Conservation (phyloP, 495 filamentous ascomycete species). For the Neurospora sp. region DNA sequence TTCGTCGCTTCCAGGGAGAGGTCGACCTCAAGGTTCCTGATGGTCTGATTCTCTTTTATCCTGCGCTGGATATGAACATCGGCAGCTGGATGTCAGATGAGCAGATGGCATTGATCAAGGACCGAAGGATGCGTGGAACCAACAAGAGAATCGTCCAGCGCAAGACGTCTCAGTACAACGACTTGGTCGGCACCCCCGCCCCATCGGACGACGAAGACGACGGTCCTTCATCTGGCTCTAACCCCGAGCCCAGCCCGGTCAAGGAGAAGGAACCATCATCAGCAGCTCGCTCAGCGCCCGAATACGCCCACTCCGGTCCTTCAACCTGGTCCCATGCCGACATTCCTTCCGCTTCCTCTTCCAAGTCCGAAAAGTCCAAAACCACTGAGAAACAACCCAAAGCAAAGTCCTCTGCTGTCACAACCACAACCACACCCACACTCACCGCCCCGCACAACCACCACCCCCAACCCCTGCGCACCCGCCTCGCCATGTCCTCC, state of each 20-base stretch:
- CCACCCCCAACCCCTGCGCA: constrained; percentile 61
- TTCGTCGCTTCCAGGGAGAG: constrained; percentile 47
- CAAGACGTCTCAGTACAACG: constrained; percentile 58
- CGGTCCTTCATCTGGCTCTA: constrained; percentile 11
- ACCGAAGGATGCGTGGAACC: constrained; percentile 62
- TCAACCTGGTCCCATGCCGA: constrained; percentile 27
- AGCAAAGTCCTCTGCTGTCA: neutral
- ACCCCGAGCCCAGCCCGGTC: constrained; percentile 2
- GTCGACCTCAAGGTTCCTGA: constrained; percentile 61
- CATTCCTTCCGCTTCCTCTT: neutral
- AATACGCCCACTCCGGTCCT: constrained; percentile 32
- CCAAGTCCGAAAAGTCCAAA: neutral
- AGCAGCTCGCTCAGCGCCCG: constrained; percentile 22
- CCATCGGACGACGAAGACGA: constrained; percentile 54
- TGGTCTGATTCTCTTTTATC: constrained; percentile 80
- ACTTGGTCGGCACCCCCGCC: constrained; percentile 52
- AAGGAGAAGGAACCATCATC: constrained; percentile 10
- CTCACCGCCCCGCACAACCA: constrained; percentile 14
- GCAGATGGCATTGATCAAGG: constrained; percentile 88
- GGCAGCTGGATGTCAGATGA: constrained; percentile 99
- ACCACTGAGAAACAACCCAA: neutral
- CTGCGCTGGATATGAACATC: constrained; percentile 87
- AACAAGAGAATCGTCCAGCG: constrained; percentile 65
- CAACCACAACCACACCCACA: constrained; percentile 6
- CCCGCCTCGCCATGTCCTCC: constrained; percentile 80